Evolutionary conservation across 106 monocot species (phyloP).

Genomic region (Iris macrosiphon): DNA sequence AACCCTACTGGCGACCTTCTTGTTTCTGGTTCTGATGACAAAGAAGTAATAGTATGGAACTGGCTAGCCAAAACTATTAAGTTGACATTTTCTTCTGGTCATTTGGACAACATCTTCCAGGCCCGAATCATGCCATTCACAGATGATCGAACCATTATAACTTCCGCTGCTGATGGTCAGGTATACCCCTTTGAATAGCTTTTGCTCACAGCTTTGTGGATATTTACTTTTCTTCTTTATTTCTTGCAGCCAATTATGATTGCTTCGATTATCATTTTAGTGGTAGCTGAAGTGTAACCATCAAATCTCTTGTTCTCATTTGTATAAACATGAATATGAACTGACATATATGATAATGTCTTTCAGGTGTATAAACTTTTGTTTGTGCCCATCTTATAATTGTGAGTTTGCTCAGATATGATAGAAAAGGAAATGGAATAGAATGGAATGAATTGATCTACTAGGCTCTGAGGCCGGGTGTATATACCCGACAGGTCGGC

Average conservation of each 20-base stretch:
- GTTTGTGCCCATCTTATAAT: background rate
- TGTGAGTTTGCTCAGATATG: background rate
- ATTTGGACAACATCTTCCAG: constrained; percentile 71
- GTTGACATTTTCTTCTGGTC: constrained; percentile 72
- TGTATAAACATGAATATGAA: no score
- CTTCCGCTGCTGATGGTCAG: constrained; percentile 91
- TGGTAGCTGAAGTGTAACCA: no score
- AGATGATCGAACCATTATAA: constrained; percentile 63
- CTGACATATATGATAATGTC: no score
- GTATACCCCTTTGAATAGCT: constrained; percentile 16
- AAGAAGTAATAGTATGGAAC: constrained; percentile 72
- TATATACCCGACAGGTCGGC: no score
- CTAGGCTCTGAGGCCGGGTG: no score
- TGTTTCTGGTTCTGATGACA: constrained; percentile 84
- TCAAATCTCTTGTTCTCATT: no score
- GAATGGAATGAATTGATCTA: no score
- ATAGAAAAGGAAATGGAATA: no score
- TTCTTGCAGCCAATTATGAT: background rate
- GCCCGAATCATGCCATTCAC: constrained; percentile 84
- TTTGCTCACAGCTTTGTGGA: background rate
- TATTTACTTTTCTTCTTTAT: background rate
- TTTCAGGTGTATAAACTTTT: background rate
- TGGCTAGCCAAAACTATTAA: constrained; percentile 49
- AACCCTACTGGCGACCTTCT: constrained; percentile 60
- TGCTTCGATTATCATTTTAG: background rate